These are phyloP conservation scores for Zizania latifolia DNA, from an alignment of 176 grass and related monocot genomes.

Conservation along the genomic window DNA sequence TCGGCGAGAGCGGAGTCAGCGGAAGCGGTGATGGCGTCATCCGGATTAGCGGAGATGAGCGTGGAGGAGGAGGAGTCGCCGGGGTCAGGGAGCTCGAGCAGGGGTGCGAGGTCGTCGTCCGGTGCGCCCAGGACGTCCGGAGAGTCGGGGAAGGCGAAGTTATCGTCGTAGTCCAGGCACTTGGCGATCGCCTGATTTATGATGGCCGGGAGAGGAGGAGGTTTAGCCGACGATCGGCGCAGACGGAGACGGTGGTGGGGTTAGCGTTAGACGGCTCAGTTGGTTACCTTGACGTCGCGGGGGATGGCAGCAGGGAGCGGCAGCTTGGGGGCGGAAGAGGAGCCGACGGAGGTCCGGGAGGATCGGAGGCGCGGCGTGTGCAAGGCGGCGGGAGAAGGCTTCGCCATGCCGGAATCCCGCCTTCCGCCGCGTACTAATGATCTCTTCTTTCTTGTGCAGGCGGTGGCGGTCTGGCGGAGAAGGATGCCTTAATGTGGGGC, in stretches of 20 bases:
- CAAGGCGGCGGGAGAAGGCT: conserved; percentile 3
- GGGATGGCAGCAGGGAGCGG: neutral
- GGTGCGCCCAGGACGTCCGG: neutral
- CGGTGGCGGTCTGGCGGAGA: no score
- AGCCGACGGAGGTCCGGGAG: neutral
- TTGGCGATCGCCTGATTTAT: conserved; percentile 19
- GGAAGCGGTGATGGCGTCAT: neutral
- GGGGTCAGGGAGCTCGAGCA: conserved; percentile 30
- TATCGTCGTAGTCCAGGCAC: conserved; percentile 32
- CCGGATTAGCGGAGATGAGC: neutral
- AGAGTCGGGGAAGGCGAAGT: neutral
- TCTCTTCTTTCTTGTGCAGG: neutral
- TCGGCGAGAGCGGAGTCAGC: neutral
- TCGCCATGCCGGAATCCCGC: conserved; percentile 27
- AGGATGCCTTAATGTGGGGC: no score
- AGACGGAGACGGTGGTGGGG: neutral
- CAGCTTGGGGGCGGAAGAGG: conserved; percentile 2
- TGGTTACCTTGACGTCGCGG: conserved; percentile 26
- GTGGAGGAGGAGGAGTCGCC: neutral
- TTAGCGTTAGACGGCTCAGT: neutral
- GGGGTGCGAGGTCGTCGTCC: neutral
- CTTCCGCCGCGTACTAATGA: no score
- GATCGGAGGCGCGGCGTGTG: conserved; percentile 24
- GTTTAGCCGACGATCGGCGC: neutral
- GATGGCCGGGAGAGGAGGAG: neutral